phyloP scores from a whole-genome alignment of 2,329 filamentous ascomycete genomes.

The Fusarium anguioides region DNA sequence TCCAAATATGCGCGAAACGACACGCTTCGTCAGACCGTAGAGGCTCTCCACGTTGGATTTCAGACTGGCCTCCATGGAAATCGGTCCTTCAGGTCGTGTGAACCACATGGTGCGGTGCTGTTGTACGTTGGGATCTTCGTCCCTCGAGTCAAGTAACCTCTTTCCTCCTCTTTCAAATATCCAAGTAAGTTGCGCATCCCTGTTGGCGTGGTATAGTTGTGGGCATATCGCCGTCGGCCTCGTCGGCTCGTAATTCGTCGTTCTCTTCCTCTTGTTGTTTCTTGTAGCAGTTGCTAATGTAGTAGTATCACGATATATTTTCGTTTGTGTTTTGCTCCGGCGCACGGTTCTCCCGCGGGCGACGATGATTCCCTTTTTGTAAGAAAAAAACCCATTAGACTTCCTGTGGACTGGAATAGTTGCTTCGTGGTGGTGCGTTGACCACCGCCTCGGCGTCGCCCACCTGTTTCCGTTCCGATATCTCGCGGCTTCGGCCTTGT shows the following conservation, averaged over 20 bases:
- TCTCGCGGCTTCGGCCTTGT: slow-evolving; percentile 69
- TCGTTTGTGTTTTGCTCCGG: slow-evolving; percentile 37
- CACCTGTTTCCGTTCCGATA: slow-evolving; percentile 89
- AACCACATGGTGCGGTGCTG: slow-evolving; percentile 20
- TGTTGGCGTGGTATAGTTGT: slow-evolving; percentile 35
- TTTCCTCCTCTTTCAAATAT: slow-evolving; percentile 40
- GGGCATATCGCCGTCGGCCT: slow-evolving; percentile 26
- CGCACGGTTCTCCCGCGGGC: slow-evolving; percentile 40
- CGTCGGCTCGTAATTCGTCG: slow-evolving; percentile 8
- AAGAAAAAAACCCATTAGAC: slow-evolving; percentile 45
- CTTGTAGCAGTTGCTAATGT: slow-evolving; percentile 25
- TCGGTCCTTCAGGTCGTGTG: slow-evolving; percentile 13
- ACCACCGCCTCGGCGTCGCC: slow-evolving; percentile 86
- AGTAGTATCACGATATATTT: slow-evolving; percentile 30
- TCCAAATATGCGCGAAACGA: slow-evolving; percentile 31
- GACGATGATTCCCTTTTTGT: slow-evolving; percentile 41
- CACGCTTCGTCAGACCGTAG: slow-evolving; percentile 31
- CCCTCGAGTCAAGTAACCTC: slow-evolving; percentile 27
- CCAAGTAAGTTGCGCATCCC: slow-evolving; percentile 37
- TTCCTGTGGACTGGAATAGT: slow-evolving; percentile 45
- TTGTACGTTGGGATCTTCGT: slow-evolving; percentile 7
- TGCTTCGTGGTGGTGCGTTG: slow-evolving; percentile 60
- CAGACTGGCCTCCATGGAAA: slow-evolving; percentile 22
- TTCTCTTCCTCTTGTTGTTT: slow-evolving; percentile 23
- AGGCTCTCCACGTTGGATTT: slow-evolving; percentile 17